Evolutionary conservation across 2,329 filamentous ascomycete species (phyloP), one percentile per base, ranked within the genome.

Genomic region (Talaromyces sp.): DNA sequence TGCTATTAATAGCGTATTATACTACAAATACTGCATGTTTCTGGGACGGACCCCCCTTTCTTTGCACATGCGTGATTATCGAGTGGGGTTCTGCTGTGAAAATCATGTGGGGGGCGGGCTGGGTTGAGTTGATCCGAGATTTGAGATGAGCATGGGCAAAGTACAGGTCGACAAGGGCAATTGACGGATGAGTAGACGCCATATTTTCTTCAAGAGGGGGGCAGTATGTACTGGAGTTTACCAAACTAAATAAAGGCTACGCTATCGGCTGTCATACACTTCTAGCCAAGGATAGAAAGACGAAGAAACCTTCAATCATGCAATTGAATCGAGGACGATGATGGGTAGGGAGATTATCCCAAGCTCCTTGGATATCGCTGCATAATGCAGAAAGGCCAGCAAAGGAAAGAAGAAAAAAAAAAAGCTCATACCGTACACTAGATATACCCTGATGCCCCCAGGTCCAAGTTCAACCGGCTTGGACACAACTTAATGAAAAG

Each of bases 321-420:
- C 63, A 67, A 70, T 69, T 70, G 66, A 20, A 56, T 64, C 59
- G 61, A 65, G 56, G 46, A 61, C 51, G 49, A 63, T 47, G 55
- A 64, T 51, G 58, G 63, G 67, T 60, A 51, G 53, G 60, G 56
- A 56, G 52, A 61, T 58, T 61, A 50, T 56, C 60, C 60, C 60
- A 52, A 48, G 47, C 65, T 66, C 66, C 67, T 62, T 58, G 66
- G 65, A 66, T 68, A 70, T 69, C 67, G 65, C 67, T 67, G 64
- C 65, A 69, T 67, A 63, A 63, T 64, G 61, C 55, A 64, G 55
- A 64, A 63, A 61, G 57, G 47, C 56, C 24, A 27, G 24, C 24
- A 27, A 27, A 27, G 24, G 5, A 27, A 27, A 57, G 55, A 49
- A 51, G 51, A 65, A 40, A 52, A 52, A 32, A 33, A 51, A 45